phyloP scores from a whole-genome alignment of 108 stramenopile genomes.

The Discostella pseudostelligera region DNA sequence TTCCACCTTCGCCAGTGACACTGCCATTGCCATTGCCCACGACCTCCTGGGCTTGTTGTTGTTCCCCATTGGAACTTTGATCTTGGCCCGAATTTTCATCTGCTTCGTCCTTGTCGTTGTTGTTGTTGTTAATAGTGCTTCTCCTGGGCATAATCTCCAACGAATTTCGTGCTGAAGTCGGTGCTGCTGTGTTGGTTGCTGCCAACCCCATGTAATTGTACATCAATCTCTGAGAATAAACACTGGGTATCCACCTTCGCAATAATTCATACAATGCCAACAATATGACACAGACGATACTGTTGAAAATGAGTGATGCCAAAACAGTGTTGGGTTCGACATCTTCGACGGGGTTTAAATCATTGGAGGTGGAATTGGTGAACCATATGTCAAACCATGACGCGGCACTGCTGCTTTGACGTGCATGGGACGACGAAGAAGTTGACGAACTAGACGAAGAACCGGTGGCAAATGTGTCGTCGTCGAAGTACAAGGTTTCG shows the following conservation, averaged over 20 bases:
- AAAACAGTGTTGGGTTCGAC: conserved; percentile 74
- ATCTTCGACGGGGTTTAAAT: conserved; percentile 48
- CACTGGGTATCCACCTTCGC: conserved; percentile 66
- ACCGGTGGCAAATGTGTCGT: background rate
- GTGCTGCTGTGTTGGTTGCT: too few relatives aligned
- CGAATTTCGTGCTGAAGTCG: too few relatives aligned
- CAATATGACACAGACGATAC: conserved; percentile 64
- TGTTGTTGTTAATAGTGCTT: too few relatives aligned
- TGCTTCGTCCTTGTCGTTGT: too few relatives aligned
- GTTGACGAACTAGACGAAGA: conserved; percentile 28
- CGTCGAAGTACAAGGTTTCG: conserved; percentile 18
- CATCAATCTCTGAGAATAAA: conserved; percentile 52
- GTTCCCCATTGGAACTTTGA: too few relatives aligned
- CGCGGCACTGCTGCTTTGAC: background rate
- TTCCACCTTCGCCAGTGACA: background rate
- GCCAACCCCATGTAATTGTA: background rate
- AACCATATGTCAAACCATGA: conserved; percentile 14
- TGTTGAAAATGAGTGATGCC: conserved; percentile 65
- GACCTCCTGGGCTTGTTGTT: background rate
- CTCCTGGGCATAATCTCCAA: too few relatives aligned
- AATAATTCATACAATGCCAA: conserved; percentile 71
- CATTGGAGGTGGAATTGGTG: conserved; percentile 22
- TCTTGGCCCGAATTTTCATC: too few relatives aligned
- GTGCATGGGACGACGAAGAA: background rate
- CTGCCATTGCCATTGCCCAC: background rate